These are phyloP conservation scores for Phytopythium oedochilum DNA, from an alignment of 352 stramenopile species.

Conservation along the genomic window DNA sequence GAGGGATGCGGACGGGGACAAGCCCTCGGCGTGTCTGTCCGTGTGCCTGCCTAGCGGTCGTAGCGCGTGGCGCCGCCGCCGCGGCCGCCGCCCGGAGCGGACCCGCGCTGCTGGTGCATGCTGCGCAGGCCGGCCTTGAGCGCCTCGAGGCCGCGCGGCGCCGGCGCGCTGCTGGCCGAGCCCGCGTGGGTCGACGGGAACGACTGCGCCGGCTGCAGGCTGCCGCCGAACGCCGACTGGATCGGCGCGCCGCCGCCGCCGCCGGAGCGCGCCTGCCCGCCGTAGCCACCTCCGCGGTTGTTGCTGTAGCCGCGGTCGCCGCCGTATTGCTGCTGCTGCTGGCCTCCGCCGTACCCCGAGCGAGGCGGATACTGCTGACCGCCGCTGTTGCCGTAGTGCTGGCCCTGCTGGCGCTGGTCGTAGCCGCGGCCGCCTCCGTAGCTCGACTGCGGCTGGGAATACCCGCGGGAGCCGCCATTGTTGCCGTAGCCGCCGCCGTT, in stretches of 20 bases:
- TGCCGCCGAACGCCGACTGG: slow-evolving; percentile 61
- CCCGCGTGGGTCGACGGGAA: slow-evolving; percentile 38
- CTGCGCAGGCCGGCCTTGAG: slow-evolving; percentile 78
- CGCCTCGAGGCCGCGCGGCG: slow-evolving; percentile 55
- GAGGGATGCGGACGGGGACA: too few relatives aligned
- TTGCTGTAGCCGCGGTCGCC: slow-evolving; percentile 22
- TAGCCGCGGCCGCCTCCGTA: slow-evolving; percentile 8
- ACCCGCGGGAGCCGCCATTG: slow-evolving; percentile 12
- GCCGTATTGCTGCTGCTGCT: slow-evolving; percentile 6
- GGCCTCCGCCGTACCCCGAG: not conserved
- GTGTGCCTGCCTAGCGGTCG: slow-evolving; percentile 55
- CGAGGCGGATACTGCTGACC: slow-evolving; percentile 5
- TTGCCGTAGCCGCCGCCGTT: slow-evolving; percentile 23
- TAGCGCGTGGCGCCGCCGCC: slow-evolving; percentile 32
- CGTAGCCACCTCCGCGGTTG: slow-evolving; percentile 11
- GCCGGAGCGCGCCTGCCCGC: slow-evolving; percentile 10
- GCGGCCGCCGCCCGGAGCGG: not conserved
- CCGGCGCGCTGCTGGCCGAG: too few relatives aligned
- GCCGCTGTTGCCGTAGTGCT: slow-evolving; percentile 17
- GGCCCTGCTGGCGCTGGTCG: too few relatives aligned
- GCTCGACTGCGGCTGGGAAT: slow-evolving; percentile 7
- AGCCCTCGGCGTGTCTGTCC: not conserved
- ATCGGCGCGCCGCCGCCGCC: slow-evolving; percentile 46
- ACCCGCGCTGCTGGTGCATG: slow-evolving; percentile 76
- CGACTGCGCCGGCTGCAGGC: slow-evolving; percentile 38